Evolutionary conservation across 2,329 filamentous ascomycete species (phyloP), one percentile per base, ranked within the genome.

Genomic region (Monosporascus sp.): DNA sequence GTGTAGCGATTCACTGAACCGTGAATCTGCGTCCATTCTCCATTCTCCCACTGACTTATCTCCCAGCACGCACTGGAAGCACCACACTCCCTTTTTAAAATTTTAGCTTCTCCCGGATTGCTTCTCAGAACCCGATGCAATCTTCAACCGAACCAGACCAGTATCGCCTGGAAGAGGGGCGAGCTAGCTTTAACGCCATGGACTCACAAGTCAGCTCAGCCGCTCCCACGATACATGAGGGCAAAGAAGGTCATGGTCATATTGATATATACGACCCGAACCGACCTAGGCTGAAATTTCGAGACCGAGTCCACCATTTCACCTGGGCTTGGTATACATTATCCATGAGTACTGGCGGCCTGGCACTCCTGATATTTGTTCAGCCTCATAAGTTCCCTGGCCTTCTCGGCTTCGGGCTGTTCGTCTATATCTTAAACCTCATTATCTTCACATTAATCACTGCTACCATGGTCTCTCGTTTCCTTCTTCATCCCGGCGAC

Each of bases 251-350:
- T 42, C 6, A 58, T 17, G 52, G 44, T 34, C 54, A 62, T 47
- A 36, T 64, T 44, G 65, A 67, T 47, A 57, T 62, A 22, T 60
- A 66, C 53, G 65, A 67, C 41, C 65, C 65, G 17, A 65, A 68
- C 47, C 68, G 69, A 17, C 71, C 69, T 3, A 72, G 68, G 49
- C 60, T 79, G 2, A 61, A 68, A 3, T 52, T 80, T 20, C 71
- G 72, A 50, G 62, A 76, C 51, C 70, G 80, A 4, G 67, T 83
- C 25, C 70, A 75, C 46, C 82, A 85, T 68, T 84, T 86, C 63
- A 86, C 82, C 1, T 85, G 83, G 85, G 83, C 83, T 18, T 90
- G 86, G 86, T 92, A 85, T 68, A 87, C 86, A 1, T 73, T 83
- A 34, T 85, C 85, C 2, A 90, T 90, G 87, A 87, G 84, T 47